These are phyloP conservation scores for Pestalotiopsis sp. DNA, from an alignment of 2,329 filamentous ascomycete genomes.

Conservation along the genomic window DNA sequence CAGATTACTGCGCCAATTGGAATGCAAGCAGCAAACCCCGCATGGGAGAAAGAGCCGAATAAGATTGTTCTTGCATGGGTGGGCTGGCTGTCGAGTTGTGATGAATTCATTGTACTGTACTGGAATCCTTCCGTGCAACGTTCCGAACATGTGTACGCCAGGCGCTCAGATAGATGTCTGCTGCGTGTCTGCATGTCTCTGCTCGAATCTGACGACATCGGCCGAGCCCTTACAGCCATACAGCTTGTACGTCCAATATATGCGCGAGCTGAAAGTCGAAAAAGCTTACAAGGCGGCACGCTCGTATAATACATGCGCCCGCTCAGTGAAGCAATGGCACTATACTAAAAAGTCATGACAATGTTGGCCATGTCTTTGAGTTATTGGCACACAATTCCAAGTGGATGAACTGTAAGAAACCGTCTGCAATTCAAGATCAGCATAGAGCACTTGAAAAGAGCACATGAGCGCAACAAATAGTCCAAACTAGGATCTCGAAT, in stretches of 20 bases:
- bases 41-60: not conserved
- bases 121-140: not conserved
- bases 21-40: slow-evolving; percentile 5
- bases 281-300: not conserved
- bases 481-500: slow-evolving; percentile 11
- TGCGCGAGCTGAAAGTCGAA: not conserved
- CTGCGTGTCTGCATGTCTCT: not conserved
- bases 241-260: not conserved
- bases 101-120: not conserved
- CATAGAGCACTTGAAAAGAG: slow-evolving; percentile 1
- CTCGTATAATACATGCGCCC: not conserved
- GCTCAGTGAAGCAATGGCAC: too few relatives aligned
- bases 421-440: not conserved
- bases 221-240: not conserved
- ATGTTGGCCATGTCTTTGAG: too few relatives aligned
- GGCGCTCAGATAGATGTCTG: not conserved
- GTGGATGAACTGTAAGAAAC: not conserved
- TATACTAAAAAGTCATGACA: too few relatives aligned
- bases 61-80: not conserved
- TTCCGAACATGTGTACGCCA: not conserved
- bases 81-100: not conserved
- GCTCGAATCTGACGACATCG: slow-evolving; percentile 8
- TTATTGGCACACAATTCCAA: not conserved
- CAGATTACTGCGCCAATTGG: slow-evolving; percentile 10
- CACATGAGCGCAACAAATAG: slow-evolving; percentile 7